Conservation (phyloP, 2,329 filamentous ascomycete genomes). For the Colletotrichum tropicicola region DNA sequence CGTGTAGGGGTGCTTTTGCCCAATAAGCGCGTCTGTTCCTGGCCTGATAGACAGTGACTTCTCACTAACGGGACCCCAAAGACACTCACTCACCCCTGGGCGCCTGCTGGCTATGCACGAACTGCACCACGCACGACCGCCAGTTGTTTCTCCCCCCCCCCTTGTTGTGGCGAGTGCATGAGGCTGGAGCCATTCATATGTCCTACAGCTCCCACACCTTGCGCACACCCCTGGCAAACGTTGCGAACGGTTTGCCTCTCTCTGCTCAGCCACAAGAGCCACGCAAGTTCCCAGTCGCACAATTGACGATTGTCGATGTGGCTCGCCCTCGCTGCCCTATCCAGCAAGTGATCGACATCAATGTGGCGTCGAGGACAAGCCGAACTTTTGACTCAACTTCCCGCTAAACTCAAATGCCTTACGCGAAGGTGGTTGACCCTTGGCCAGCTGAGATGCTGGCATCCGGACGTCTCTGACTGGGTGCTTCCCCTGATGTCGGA, state of each 20-base stretch:
- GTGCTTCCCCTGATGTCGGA: slow-evolving; percentile 17
- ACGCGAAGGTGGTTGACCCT: slow-evolving; percentile 9
- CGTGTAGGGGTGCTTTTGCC: slow-evolving; percentile 3
- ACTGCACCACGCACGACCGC: not conserved
- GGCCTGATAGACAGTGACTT: slow-evolving; percentile 33
- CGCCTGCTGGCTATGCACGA: slow-evolving; percentile 7
- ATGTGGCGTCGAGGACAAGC: slow-evolving; percentile 4
- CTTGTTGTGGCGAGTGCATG: slow-evolving; percentile 23
- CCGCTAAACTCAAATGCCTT: not conserved
- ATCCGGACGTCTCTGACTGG: slow-evolving; percentile 1
- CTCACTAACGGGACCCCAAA: slow-evolving; percentile 19
- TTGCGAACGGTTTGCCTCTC: not conserved
- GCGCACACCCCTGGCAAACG: not conserved
- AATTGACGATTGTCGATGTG: not conserved
- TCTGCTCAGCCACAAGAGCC: slow-evolving; percentile 22
- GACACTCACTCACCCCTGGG: slow-evolving; percentile 3
- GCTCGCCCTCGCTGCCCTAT: not conserved
- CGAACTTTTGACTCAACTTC: slow-evolving; percentile 1
- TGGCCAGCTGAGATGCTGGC: slow-evolving; percentile 23
- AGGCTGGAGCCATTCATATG: slow-evolving; percentile 17
- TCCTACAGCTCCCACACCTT: slow-evolving; percentile 5
- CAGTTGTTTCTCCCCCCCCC: not conserved
- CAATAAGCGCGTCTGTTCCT: slow-evolving; percentile 15
- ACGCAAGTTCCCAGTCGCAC: not conserved
- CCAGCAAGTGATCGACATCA: slow-evolving; percentile 15